Evolutionary conservation across 2,329 filamentous ascomycete genomes (phyloP).

Genomic region (Apiospora phragmitis): DNA sequence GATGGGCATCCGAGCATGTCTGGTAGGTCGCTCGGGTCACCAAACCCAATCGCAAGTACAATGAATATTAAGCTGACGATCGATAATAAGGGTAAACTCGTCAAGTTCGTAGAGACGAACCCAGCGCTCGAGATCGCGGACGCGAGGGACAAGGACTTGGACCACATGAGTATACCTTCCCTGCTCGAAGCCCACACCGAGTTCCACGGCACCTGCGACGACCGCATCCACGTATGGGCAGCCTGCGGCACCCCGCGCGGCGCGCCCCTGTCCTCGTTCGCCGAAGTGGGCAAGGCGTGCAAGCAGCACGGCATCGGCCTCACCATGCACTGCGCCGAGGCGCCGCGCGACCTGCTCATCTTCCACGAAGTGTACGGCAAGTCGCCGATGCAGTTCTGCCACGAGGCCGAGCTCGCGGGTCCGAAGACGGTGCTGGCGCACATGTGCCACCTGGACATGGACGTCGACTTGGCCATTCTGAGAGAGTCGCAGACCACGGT

Average conservation of each 20-base stretch:
- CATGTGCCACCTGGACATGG: slow-evolving; percentile 50
- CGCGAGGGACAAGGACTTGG: slow-evolving; percentile 36
- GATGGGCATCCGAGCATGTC: slow-evolving; percentile 23
- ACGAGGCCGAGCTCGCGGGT: slow-evolving; percentile 37
- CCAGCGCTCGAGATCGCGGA: slow-evolving; percentile 33
- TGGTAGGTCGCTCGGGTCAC: slow-evolving; percentile 17
- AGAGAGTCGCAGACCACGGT: slow-evolving; percentile 42
- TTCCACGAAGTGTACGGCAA: slow-evolving; percentile 38
- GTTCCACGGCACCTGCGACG: slow-evolving; percentile 34
- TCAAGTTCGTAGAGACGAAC: slow-evolving; percentile 37
- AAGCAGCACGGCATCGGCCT: slow-evolving; percentile 40
- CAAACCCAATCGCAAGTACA: background rate
- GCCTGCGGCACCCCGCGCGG: slow-evolving; percentile 48
- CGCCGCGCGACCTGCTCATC: slow-evolving; percentile 38
- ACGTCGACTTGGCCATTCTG: slow-evolving; percentile 40
- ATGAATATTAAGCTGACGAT: background rate
- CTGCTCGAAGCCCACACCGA: slow-evolving; percentile 32
- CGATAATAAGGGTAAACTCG: slow-evolving; percentile 31
- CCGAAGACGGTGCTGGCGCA: slow-evolving; percentile 49
- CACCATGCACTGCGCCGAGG: slow-evolving; percentile 49
- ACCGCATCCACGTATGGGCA: slow-evolving; percentile 48
- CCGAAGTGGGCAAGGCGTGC: slow-evolving; percentile 41
- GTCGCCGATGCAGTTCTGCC: slow-evolving; percentile 45
- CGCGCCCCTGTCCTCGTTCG: slow-evolving; percentile 37
- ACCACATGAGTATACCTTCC: slow-evolving; percentile 34